Conservation (phyloP, 164 flowering plant species). For the Tetrastigma voinierianum region DNA sequence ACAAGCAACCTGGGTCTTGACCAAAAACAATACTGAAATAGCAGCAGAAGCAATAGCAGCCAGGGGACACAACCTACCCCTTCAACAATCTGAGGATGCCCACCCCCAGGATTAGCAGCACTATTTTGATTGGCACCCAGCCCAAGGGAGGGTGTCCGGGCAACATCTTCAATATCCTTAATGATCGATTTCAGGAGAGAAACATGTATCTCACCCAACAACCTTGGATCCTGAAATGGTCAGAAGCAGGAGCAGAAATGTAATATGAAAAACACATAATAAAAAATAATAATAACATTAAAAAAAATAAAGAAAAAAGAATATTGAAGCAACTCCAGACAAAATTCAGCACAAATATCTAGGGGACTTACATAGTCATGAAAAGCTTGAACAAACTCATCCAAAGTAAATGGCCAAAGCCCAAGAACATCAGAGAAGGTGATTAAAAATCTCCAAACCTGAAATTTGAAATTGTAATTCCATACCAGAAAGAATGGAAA, state of each 20-base stretch:
- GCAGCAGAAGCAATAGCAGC: slow-evolving; percentile 1
- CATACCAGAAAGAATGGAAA: background rate
- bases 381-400: slow-evolving; percentile 90
- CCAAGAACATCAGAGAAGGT: slow-evolving; percentile 92
- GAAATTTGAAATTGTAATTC: slow-evolving; percentile 8
- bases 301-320: slow-evolving; percentile 3
- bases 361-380: slow-evolving; percentile 78
- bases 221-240: slow-evolving; percentile 65
- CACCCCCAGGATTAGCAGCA: slow-evolving; percentile 83
- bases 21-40: background rate
- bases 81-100: slow-evolving; percentile 90
- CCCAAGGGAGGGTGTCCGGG: slow-evolving; percentile 68
- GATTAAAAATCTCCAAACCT: slow-evolving; percentile 91
- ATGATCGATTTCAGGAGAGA: slow-evolving; percentile 68
- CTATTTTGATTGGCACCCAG: slow-evolving; percentile 61
- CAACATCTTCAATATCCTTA: slow-evolving; percentile 95
- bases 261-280: background rate
- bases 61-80: slow-evolving; percentile 50
- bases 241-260: slow-evolving; percentile 8
- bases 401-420: slow-evolving; percentile 92
- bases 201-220: slow-evolving; percentile 83
- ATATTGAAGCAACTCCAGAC: background rate
- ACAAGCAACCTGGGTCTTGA: background rate
- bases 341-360: background rate
- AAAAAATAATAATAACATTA: background rate